Base-by-base conservation (phyloP, 2,329 filamentous ascomycete genomes). In the Sporothrix curviconia region DNA sequence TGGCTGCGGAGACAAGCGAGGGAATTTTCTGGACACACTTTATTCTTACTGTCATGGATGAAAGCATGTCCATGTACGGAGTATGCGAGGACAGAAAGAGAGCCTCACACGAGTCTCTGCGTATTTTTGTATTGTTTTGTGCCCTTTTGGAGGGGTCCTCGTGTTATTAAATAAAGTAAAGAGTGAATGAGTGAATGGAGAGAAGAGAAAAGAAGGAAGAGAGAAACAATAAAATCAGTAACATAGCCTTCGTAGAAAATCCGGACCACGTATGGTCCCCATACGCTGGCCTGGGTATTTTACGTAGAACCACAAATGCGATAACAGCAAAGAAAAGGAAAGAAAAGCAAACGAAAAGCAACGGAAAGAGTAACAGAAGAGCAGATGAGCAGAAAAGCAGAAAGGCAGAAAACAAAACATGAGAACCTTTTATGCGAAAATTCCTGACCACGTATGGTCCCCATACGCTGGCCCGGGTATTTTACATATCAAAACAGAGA, bases 211-310 rank as follows among this genome's bases (percentile, higher is more conserved):
- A 15, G 9, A 8, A 11, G 15, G 11, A 34, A 17, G 3, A 43
- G 12, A 37, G 36, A 7, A 17, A 19, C 34, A 3, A 15, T 12
- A 28, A 30, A 32, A 49, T 2, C 7, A n/a, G 42, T 34, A 52
- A 54, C 42, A 40, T 55, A 30, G 32, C 46, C 42, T 39, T 40
- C n/a, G 34, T 36, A 54, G 47, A 25, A n/a, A 54, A 42, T 53
- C 43, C 50, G 32, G 42, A 54, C 50, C 51, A 58, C 50, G 56
- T 44, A 55, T 58, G 56, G 51, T 55, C 56, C 56, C 56, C 56
- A 58, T 58, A 54, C 56, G 51, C 51, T 55, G 56, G 52, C 43
- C 50, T 55, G 42, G 51, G 42, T 55, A 58, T 58, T 40, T 47
- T 37, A 52, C 24, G 46, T 44, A 28, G 22, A 14, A 46, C 24